Evolutionary conservation across 1,284 basidiomycete genomes (phyloP).

Genomic region (Hymenochaete sp.): DNA sequence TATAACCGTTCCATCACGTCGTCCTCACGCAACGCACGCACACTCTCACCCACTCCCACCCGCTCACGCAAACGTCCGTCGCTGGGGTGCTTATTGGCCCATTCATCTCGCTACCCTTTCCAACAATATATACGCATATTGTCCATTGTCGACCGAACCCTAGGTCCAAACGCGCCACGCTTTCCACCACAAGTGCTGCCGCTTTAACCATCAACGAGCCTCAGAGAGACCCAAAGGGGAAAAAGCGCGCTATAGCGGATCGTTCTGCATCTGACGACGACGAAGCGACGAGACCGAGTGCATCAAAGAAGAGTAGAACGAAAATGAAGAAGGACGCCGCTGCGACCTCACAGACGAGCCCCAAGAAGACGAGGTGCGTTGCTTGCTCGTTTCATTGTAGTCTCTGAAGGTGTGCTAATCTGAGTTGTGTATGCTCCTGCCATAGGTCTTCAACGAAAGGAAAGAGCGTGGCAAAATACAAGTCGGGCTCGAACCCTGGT

Average conservation of each 20-base stretch:
- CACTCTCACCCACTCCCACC: slow-evolving; percentile 18
- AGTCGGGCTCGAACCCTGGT: slow-evolving; percentile 40
- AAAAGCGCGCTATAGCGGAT: slow-evolving; percentile 76
- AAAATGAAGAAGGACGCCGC: slow-evolving; percentile 28
- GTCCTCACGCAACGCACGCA: too few relatives aligned
- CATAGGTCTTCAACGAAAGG: slow-evolving; percentile 42
- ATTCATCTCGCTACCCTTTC: slow-evolving; percentile 17
- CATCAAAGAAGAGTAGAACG: slow-evolving; percentile 59
- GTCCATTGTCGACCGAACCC: slow-evolving; percentile 16
- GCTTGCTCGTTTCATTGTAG: slow-evolving; percentile 14
- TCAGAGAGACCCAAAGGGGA: slow-evolving; percentile 63
- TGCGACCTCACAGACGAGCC: slow-evolving; percentile 44
- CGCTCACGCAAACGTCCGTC: slow-evolving; percentile 19
- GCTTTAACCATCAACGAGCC: slow-evolving; percentile 69
- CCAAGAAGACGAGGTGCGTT: slow-evolving; percentile 59
- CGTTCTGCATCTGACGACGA: slow-evolving; percentile 55
- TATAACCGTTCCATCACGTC: too few relatives aligned
- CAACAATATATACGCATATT: too few relatives aligned
- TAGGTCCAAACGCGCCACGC: slow-evolving; percentile 51
- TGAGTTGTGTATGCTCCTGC: slow-evolving; percentile 10
- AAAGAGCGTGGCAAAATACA: slow-evolving; percentile 54
- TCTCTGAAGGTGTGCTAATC: slow-evolving; percentile 3
- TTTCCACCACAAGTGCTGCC: slow-evolving; percentile 29
- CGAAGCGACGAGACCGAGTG: slow-evolving; percentile 24
- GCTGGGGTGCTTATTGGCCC: slow-evolving; percentile 10